A percentile compares a stretch with the other conserved stretches of the same genome.
Evolutionary conservation across 2,329 filamentous ascomycete species (phyloP).

Genomic region (Bimuria novae-zelandiae): DNA sequence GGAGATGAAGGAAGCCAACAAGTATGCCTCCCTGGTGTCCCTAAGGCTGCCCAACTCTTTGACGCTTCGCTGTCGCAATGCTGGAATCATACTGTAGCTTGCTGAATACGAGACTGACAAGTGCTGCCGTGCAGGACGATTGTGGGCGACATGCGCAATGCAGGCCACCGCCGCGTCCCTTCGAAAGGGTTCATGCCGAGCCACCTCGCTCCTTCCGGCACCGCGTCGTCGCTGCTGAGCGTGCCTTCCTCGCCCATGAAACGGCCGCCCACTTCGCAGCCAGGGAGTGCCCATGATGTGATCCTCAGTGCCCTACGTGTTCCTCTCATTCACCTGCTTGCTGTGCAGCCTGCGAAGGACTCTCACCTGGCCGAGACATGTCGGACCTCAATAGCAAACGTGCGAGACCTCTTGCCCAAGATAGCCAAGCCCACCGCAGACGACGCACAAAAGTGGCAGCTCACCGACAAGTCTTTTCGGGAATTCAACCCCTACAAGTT

Average conservation of each 20-base stretch:
- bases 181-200: constrained; percentile 41
- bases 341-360: constrained; percentile 44
- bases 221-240: constrained; percentile 48
- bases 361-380: constrained; percentile 38
- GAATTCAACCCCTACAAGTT: constrained; percentile 67
- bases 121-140: constrained; percentile 39
- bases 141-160: constrained; percentile 40
- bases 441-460: constrained; percentile 48
- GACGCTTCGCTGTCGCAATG: constrained; percentile 15
- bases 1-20: constrained; percentile 65
- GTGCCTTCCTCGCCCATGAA: constrained; percentile 43
- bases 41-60: constrained; percentile 27
- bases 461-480: constrained; percentile 63
- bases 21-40: constrained; percentile 48
- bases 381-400: constrained; percentile 32
- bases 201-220: constrained; percentile 43
- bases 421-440: constrained; percentile 57
- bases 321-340: constrained; percentile 59
- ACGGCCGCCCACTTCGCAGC: constrained; percentile 49
- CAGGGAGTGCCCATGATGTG: constrained; percentile 36
- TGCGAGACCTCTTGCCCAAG: constrained; percentile 50
- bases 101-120: constrained; percentile 35
- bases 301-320: constrained; percentile 50
- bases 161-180: constrained; percentile 42
- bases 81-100: constrained; percentile 7